These are phyloP conservation scores for Cocos nucifera DNA, from an alignment of 176 grass and related monocot species.

Conservation along the genomic window DNA sequence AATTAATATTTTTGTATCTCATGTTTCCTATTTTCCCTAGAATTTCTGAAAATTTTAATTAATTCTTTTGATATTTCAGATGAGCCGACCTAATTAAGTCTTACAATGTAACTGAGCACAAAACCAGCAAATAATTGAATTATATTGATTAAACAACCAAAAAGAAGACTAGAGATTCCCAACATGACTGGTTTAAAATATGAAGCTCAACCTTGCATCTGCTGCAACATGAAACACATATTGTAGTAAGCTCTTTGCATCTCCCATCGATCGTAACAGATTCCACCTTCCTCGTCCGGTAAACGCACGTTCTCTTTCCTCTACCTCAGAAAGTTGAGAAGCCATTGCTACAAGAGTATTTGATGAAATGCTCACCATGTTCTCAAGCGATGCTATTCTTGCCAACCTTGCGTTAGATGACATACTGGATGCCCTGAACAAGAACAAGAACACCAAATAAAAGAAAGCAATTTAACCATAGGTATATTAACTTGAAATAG, in stretches of 20 bases:
- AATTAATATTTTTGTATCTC: no score
- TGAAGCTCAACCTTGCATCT: conserved; percentile 60
- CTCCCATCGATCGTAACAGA: conserved; percentile 76
- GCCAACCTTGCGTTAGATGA: conserved; percentile 75
- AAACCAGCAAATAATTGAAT: no score
- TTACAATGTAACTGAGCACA: no score
- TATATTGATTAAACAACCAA: neutral
- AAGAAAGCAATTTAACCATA: no score
- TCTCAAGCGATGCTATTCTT: conserved; percentile 86
- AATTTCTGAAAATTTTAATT: no score
- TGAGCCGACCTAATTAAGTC: no score
- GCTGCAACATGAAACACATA: conserved; percentile 69
- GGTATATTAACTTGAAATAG: no score
- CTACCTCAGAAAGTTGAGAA: conserved; percentile 90
- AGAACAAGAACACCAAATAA: conserved; percentile 1
- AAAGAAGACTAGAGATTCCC: neutral
- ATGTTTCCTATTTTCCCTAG: no score
- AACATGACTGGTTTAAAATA: no score
- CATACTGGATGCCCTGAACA: conserved; percentile 56
- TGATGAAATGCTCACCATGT: conserved; percentile 95
- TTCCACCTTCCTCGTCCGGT: conserved; percentile 81
- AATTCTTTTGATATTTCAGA: no score
- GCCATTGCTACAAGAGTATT: conserved; percentile 91
- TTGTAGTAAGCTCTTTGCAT: conserved; percentile 90
- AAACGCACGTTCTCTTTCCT: conserved; percentile 91